A percentile compares a stretch with the other conserved stretches of the same genome.
Evolutionary conservation across 306 rosid species (phyloP).

Genomic region (Cicer yamashitae): DNA sequence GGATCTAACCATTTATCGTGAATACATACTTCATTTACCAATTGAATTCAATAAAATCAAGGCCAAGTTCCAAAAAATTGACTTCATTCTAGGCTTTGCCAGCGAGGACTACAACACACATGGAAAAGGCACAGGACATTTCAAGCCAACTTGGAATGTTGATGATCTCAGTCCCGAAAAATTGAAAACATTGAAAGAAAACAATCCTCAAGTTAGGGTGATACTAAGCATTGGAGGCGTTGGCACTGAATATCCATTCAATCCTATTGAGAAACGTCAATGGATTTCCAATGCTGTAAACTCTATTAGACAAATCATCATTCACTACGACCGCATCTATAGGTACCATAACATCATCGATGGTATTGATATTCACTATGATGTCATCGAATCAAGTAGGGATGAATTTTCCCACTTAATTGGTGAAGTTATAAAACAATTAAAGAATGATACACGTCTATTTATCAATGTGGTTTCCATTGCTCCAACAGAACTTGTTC

Average conservation of each 20-base stretch:
- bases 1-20: background rate
- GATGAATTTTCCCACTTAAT: background rate
- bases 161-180: background rate
- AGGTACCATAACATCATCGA: background rate
- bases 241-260: background rate
- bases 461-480: background rate
- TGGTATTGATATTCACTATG: slow-evolving; percentile 12
- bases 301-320: background rate
- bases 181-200: background rate
- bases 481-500: background rate
- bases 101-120: background rate
- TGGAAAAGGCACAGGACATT: background rate
- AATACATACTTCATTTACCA: background rate
- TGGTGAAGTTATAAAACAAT: background rate
- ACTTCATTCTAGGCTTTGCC: slow-evolving; percentile 13
- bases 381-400: background rate
- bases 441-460: background rate
- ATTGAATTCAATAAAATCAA: background rate
- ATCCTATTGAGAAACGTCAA: background rate
- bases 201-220: background rate
- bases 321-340: background rate
- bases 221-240: slow-evolving; percentile 24
- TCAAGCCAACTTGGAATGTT: background rate
- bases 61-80: background rate
- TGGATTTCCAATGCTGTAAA: background rate